Evolutionary conservation across 805 yeast genomes (phyloP).

Genomic region (Ogataea trehaloabstinens): DNA sequence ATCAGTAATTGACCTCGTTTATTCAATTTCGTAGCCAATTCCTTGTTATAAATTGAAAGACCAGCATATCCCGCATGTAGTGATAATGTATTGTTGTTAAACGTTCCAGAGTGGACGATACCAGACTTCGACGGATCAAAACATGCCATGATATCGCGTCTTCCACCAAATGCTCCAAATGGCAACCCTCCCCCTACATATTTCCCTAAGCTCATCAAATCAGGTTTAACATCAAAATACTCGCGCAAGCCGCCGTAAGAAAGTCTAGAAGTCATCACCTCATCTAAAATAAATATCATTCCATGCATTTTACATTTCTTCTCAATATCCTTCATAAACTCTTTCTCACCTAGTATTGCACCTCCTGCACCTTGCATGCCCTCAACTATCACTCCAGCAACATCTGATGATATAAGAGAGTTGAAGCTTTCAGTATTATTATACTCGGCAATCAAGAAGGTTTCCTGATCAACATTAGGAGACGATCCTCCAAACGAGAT

Average conservation of each 20-base stretch:
- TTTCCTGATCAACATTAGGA: background rate
- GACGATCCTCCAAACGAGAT: constrained; percentile 4
- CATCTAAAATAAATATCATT: constrained; percentile 13
- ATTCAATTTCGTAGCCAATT: constrained; percentile 3
- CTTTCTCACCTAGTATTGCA: constrained; percentile 5
- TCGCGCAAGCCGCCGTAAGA: constrained; percentile 13
- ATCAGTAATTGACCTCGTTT: constrained; percentile 6
- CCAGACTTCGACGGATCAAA: constrained; percentile 8
- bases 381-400: constrained; percentile 15
- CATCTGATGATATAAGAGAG: background rate
- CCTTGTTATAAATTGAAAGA: constrained; percentile 6
- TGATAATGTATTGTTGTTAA: constrained; percentile 16
- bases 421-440: constrained; percentile 7
- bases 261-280: constrained; percentile 16
- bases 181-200: constrained; percentile 17
- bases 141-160: constrained; percentile 8
- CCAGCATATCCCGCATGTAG: constrained; percentile 12
- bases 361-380: constrained; percentile 18
- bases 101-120: constrained; percentile 15
- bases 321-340: constrained; percentile 9
- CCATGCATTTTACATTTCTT: constrained; percentile 6
- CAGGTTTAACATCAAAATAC: constrained; percentile 8
- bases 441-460: constrained; percentile 2
- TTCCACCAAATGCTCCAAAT: constrained; percentile 16
- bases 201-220: constrained; percentile 12